phyloP scores from a whole-genome alignment of 2,329 filamentous ascomycete genomes.

The Pezicula radicicola region DNA sequence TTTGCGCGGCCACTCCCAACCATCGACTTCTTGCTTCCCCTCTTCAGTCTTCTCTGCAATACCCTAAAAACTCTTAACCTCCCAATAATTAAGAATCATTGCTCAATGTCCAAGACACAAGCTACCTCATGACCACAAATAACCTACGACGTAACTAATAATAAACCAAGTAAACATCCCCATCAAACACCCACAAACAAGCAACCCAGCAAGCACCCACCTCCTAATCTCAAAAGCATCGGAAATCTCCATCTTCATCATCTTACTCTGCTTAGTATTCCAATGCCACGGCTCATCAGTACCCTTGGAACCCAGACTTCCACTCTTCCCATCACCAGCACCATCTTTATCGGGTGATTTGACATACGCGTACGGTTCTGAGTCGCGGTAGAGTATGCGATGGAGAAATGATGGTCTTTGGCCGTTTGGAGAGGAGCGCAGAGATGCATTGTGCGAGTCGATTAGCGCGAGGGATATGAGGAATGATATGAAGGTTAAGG shows the following conservation, averaged over 20 bases:
- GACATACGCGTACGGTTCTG: constrained; percentile 22
- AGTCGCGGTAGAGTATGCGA: neutral
- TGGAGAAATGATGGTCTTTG: neutral
- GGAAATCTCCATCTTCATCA: constrained; percentile 28
- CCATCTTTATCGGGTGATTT: constrained; percentile 8
- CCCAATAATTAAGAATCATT: too few species aligned
- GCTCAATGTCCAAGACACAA: too few species aligned
- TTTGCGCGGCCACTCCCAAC: too few species aligned
- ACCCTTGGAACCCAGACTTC: neutral
- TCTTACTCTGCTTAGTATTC: constrained; percentile 27
- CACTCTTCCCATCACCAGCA: neutral
- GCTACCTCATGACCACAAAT: neutral
- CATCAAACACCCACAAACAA: constrained; percentile 6
- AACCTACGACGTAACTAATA: neutral
- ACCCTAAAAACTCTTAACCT: too few species aligned
- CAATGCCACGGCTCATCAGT: constrained; percentile 26
- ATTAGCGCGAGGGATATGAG: constrained; percentile 29
- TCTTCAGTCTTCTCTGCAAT: too few species aligned
- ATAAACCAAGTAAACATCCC: neutral
- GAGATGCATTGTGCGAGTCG: constrained; percentile 18
- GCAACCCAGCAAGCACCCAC: constrained; percentile 19
- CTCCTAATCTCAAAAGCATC: constrained; percentile 28
- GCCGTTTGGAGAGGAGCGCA: constrained; percentile 14
- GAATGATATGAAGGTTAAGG: constrained; percentile 29
- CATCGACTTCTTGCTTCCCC: too few species aligned